Evolutionary conservation across 1,284 basidiomycete species (phyloP), one percentile per base, ranked within the genome.

Genomic region (Neolentinus lepideus): DNA sequence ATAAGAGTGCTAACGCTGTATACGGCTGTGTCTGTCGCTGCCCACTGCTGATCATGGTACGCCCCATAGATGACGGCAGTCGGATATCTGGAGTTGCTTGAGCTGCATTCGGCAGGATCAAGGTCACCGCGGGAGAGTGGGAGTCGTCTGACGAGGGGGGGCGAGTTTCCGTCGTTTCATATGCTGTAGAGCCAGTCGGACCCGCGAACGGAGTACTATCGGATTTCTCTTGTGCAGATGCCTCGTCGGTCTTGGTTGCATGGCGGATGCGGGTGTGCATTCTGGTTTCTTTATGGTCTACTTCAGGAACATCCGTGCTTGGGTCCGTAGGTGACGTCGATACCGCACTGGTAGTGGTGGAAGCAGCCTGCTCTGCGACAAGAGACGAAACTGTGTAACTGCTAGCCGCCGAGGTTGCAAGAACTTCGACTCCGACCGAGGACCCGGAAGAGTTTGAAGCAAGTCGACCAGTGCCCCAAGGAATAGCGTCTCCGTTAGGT

Each of bases 401-500:
- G 38, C 19, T 43, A 4, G 38, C 6, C 38, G 19, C 19, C 16
- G 38, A 21, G 8, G 38, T 16, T 43, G 38, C 3, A 6, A 50
- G 14, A 50, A 21, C 47, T 10, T 50, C 21, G 47, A 21, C 47
- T 16, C 14, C 47, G 6, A 50, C 8, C 16, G 14, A 21, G 24
- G 24, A 26, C 12, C 9, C 14, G 27, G 47, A 50, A 4, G 47
- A 29, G 27, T 50, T 29, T 21, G 47, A 50, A 26, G 47, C 69
- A 56, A 92, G 79, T 14, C 69, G 64, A 51, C 90, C 91, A 4
- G 62, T 71, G 45, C 91, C 91, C 87, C 88, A 94, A 0, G 83
- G 77, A 53, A 92, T 84, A 3, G 67, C 36, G 4, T 66, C 60
- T 25, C 76, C 79, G 59, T 76, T 70, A 2, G 84, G 82, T 64